Evolutionary conservation across 2,329 filamentous ascomycete genomes (phyloP).

Genomic region (Fusarium fujikuroi): DNA sequence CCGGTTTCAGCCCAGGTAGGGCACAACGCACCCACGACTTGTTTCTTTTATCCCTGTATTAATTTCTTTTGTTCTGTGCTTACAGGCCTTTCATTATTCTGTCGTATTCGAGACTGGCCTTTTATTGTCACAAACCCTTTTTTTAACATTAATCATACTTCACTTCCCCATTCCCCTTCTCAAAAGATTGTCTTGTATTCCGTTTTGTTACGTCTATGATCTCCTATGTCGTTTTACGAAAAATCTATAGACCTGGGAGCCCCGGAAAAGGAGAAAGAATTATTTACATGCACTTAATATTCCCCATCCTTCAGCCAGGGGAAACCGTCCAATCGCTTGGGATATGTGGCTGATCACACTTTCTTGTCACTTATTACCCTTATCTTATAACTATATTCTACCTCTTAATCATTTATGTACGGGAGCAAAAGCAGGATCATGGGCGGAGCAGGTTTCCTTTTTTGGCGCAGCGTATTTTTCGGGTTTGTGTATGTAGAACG

Average conservation of each 20-base stretch:
- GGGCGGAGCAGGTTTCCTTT: constrained; percentile 25
- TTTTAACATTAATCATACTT: constrained; percentile 34
- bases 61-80: constrained; percentile 38
- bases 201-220: constrained; percentile 39
- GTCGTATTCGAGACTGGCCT: constrained; percentile 31
- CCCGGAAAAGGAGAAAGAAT: constrained; percentile 43
- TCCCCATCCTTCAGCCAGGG: constrained; percentile 39
- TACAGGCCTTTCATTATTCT: constrained; percentile 37
- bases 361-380: constrained; percentile 35
- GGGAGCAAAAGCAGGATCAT: constrained; percentile 25
- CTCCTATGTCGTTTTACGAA: constrained; percentile 43
- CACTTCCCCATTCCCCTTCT: constrained; percentile 25
- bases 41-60: constrained; percentile 34
- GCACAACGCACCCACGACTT: constrained; percentile 37
- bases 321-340: constrained; percentile 41
- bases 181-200: constrained; percentile 30
- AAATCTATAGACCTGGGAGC: constrained; percentile 43
- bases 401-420: constrained; percentile 31
- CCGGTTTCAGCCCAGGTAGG: constrained; percentile 35
- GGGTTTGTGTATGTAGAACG: constrained; percentile 31
- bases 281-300: constrained; percentile 44
- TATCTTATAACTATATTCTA: constrained; percentile 30
- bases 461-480: constrained; percentile 34
- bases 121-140: constrained; percentile 31
- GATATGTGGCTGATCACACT: constrained; percentile 39